phyloP scores from a whole-genome alignment of 129 eudicot genomes.

The Centaurea solstitialis region DNA sequence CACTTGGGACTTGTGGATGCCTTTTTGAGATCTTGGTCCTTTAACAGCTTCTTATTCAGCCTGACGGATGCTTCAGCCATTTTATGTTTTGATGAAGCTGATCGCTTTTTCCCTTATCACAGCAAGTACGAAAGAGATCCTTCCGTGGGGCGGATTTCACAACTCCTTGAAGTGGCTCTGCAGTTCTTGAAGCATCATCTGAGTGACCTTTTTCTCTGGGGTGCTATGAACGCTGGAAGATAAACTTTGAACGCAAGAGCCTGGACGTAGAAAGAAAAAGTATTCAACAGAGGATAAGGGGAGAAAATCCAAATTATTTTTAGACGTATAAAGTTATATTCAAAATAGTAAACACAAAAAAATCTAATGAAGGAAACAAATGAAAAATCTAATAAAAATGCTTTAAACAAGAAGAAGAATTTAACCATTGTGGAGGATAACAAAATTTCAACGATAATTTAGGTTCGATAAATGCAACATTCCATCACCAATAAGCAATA shows the following conservation, averaged over 20 bases:
- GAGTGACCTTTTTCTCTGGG: conserved; percentile 42
- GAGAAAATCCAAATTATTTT: neutral
- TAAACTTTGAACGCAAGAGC: conserved; percentile 42
- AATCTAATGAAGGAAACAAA: too few relatives aligned
- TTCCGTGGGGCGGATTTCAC: conserved; percentile 41
- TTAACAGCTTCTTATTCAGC: conserved; percentile 44
- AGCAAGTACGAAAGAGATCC: conserved; percentile 28
- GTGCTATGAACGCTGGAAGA: conserved; percentile 65
- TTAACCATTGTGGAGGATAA: neutral
- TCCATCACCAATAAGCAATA: neutral
- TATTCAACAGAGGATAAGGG: neutral
- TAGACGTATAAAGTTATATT: neutral
- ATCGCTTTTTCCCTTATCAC: conserved; percentile 39
- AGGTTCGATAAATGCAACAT: neutral
- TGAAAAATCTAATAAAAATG: neutral
- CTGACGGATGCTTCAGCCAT: conserved; percentile 61
- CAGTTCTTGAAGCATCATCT: conserved; percentile 52
- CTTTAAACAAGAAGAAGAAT: neutral
- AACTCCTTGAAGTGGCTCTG: conserved; percentile 40
- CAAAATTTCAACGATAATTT: neutral
- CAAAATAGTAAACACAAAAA: neutral
- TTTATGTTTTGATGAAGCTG: conserved; percentile 40
- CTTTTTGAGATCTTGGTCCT: conserved; percentile 60
- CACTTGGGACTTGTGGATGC: conserved; percentile 47
- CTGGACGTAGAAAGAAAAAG: conserved; percentile 18